Base-by-base conservation (phyloP, 257 asterid species). In the Lithospermum erythrorhizon region DNA sequence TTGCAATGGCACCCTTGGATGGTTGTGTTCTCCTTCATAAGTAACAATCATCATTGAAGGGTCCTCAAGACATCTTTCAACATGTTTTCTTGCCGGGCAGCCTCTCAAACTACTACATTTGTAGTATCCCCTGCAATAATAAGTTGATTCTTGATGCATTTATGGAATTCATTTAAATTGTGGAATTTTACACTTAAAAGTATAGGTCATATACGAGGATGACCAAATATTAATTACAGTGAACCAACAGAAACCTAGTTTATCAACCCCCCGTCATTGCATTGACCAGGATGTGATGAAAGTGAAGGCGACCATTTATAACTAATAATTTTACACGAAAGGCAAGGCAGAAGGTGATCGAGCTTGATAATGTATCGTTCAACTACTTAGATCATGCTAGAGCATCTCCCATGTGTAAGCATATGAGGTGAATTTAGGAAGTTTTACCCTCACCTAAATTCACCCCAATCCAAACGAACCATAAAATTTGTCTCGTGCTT, bases 91-190 rank as follows among this genome's bases (percentile, higher is more conserved):
- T 6, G 97, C 97, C 15, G 97, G 97, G 57, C 97, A 90, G 23
- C 97, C 97, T 81, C 97, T 81, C 83, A 90, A 75, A 76, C 97
- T 90, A 66, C 97, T 90, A 72, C 97, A 90, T 72, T 90, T 90
- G 58, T 90, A 90, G 79, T 90, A 90, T 67, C 97, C 97, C 82
- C 97, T 90, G 85, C 72, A 73, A 22, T 11, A 22, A 57, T 25
- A 3, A 60, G 23, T 47, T 21, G 23, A 48, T 30, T 18, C n/a
- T 23, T 41, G 49, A 41, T 41, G 49, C 49, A 41, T 41, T 11
- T 41, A 41, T 14, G 49, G 49, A 41, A 41, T 41, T 41, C 49
- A 41, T 41, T 41, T 13, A 41, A 11, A 35, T 27, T 35, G 9
- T 35, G 49, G 17, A 3, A 41, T 41, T 41, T 41, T 41, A 41